Conservation (phyloP, 768 basidiomycete species). For the Lactarius sp. region DNA sequence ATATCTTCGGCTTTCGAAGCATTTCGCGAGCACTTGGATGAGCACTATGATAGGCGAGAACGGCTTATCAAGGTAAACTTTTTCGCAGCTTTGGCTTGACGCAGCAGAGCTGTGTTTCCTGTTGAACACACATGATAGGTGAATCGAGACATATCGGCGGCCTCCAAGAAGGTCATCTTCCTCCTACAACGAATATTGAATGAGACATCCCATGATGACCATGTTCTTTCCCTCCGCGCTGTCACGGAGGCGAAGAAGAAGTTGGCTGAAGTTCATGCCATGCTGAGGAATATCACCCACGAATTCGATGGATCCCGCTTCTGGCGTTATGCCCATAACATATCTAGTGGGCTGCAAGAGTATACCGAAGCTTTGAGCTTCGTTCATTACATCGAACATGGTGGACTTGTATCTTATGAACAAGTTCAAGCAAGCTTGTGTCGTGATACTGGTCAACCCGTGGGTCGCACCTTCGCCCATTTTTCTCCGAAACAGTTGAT, state of each 20-base stretch:
- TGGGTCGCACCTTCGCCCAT: not conserved
- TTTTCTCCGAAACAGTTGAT: not conserved
- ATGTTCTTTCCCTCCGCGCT: constrained; percentile 41
- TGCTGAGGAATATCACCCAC: constrained; percentile 56
- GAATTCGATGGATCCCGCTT: constrained; percentile 66
- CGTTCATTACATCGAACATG: constrained; percentile 73
- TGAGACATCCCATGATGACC: constrained; percentile 35
- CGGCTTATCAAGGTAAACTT: constrained; percentile 75
- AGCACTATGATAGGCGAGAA: constrained; percentile 83
- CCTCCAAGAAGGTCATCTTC: constrained; percentile 93
- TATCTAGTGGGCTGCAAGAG: constrained; percentile 86
- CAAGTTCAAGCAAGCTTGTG: constrained; percentile 63
- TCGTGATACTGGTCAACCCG: constrained; percentile 45
- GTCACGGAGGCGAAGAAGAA: constrained; percentile 52
- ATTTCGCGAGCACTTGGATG: constrained; percentile 73
- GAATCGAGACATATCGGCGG: constrained; percentile 82
- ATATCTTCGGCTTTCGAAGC: constrained; percentile 44
- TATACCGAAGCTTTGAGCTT: constrained; percentile 94
- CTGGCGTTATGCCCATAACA: constrained; percentile 71
- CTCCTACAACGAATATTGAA: constrained; percentile 73
- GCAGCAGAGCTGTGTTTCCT: not conserved
- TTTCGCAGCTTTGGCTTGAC: not conserved
- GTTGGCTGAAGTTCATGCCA: constrained; percentile 56
- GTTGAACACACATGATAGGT: constrained; percentile 44
- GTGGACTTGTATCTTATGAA: constrained; percentile 58